Percentiles rank a stretch among this genome's conserved stretches.
These are phyloP conservation scores for Alternaria triticina DNA, from an alignment of 2,329 filamentous ascomycete species.

Conservation along the genomic window DNA sequence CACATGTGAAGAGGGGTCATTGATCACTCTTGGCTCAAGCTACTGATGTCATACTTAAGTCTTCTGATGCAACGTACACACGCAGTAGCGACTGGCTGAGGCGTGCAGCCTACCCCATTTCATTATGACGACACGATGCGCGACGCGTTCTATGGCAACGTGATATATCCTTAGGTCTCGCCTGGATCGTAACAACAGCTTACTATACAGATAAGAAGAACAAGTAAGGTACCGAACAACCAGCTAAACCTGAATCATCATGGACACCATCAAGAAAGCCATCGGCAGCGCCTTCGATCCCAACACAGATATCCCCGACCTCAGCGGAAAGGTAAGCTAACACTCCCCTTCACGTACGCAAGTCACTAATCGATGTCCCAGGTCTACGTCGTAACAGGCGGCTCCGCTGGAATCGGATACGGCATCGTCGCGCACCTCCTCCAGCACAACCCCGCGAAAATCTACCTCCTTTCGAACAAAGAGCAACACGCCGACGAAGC, in stretches of 20 bases:
- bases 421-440: slow-evolving; percentile 61
- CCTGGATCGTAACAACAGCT: background rate
- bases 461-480: slow-evolving; percentile 59
- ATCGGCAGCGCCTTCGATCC: slow-evolving; percentile 41
- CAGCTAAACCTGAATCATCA: background rate
- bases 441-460: slow-evolving; percentile 55
- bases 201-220: background rate
- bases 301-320: slow-evolving; percentile 50
- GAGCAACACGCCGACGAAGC: slow-evolving; percentile 57
- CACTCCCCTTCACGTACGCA: background rate
- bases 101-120: slow-evolving; percentile 1
- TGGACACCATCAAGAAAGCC: slow-evolving; percentile 35
- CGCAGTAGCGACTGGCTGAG: background rate
- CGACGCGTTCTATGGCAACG: background rate
- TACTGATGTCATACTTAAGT: background rate
- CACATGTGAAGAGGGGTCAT: background rate
- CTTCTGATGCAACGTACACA: background rate
- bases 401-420: slow-evolving; percentile 58
- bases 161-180: background rate
- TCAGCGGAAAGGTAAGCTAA: slow-evolving; percentile 44
- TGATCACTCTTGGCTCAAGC: background rate
- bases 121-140: slow-evolving; percentile 25
- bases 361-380: slow-evolving; percentile 12
- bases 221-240: background rate
- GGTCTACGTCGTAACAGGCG: slow-evolving; percentile 58